These are phyloP conservation scores for Paraphoma chrysanthemicola DNA, from an alignment of 2,329 filamentous ascomycete species.

Conservation along the genomic window DNA sequence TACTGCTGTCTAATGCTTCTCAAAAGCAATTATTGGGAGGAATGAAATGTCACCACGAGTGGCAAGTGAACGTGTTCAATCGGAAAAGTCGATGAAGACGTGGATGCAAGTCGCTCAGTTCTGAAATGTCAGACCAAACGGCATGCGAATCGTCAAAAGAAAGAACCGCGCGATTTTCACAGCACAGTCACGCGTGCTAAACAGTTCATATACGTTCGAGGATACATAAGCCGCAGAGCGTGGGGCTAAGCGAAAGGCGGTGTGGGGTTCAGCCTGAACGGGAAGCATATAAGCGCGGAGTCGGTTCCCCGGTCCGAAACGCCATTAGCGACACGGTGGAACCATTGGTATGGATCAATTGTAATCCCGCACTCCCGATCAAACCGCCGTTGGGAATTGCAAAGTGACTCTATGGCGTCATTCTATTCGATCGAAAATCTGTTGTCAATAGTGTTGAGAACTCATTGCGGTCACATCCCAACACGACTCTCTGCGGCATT, in stretches of 20 bases:
- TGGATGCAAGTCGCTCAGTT: no score
- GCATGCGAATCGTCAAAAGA: constrained; percentile 1
- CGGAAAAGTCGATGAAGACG: not conserved
- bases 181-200: constrained; percentile 10
- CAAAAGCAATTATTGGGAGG: not conserved
- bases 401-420: constrained; percentile 4
- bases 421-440: constrained; percentile 3
- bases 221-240: constrained; percentile 34
- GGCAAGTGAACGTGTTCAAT: constrained; percentile 3
- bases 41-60: not conserved
- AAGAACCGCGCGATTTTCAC: constrained; percentile 11
- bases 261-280: constrained; percentile 40
- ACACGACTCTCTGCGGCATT: not conserved
- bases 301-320: constrained; percentile 43
- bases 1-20: not conserved
- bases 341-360: constrained; percentile 2
- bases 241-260: constrained; percentile 41
- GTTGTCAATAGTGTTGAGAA: not conserved
- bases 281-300: constrained; percentile 32
- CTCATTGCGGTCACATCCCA: not conserved
- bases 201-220: constrained; percentile 31
- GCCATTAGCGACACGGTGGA: constrained; percentile 30
- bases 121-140: constrained; percentile 4
- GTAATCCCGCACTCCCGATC: constrained; percentile 5
- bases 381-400: not conserved